Base-by-base conservation (phyloP, 2,329 filamentous ascomycete species). In the Trichoderma sp. region DNA sequence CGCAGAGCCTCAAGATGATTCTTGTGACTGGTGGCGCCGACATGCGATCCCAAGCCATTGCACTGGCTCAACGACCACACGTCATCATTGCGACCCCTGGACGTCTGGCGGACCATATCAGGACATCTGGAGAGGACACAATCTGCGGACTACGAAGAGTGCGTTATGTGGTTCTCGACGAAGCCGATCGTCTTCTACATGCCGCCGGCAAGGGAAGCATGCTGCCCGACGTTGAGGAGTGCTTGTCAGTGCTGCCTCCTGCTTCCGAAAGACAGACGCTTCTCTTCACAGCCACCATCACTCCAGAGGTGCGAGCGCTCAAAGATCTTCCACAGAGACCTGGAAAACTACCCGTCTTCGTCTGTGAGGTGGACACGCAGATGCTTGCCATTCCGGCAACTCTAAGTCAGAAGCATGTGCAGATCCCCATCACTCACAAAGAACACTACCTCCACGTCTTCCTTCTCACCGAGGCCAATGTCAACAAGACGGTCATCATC, bases 211-310 rank as follows among this genome's bases (percentile, higher is more conserved):
- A 90, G 21, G 96, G 95, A 31, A 95, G 93, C 84, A 98, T 98
- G 95, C 88, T 98, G n/a, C 93, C 94, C 5, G 97, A 98, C 81
- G 91, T 99, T 1, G 94, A 97, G 82, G 94, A 95, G 77, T 98
- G 95, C 81, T 88, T 99, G 4, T 92, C 91, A 2, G 92, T 93
- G 2, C 89, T 99, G 0, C 97, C 97, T 0, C 91, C 94, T 0
- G 90, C 94, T 5, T 85, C 89, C 1, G 88, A 94, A 81, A 91
- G 97, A n/a, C 95, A 99, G 84, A 99, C 96, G 0, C 90, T 97
- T 18, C 90, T 99, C 3, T 99, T 99, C 86, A 99, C 97, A 9
- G 97, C 97, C 18, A 99, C 97, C 1, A 92, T 99, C 60, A 98
- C 97, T 0, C 92, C 94, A 3, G 96, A 98, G 86, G 95, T 99